These are phyloP conservation scores for Penicillium sp. DNA, from an alignment of 2,329 filamentous ascomycete genomes.

Conservation along the genomic window DNA sequence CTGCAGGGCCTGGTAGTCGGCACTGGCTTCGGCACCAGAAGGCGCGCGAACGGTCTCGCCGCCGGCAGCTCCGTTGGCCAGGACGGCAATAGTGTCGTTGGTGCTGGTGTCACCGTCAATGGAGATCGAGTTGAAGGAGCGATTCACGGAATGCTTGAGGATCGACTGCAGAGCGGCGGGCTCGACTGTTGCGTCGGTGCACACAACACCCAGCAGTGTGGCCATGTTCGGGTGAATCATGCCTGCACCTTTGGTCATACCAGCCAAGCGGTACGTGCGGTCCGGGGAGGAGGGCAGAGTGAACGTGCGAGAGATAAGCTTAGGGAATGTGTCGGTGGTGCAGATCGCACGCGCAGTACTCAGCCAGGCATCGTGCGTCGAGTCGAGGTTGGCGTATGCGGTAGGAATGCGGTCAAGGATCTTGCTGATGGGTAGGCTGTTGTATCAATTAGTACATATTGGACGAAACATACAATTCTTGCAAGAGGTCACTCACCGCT, in stretches of 20 bases:
- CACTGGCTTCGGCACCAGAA: conserved; percentile 37
- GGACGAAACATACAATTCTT: neutral
- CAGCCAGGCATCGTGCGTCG: conserved; percentile 82
- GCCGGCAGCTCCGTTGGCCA: conserved; percentile 93
- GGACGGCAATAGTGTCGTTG: conserved; percentile 89
- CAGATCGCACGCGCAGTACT: conserved; percentile 85
- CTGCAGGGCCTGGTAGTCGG: conserved; percentile 70
- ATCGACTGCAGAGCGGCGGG: conserved; percentile 65
- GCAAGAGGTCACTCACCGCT: conserved; percentile 57
- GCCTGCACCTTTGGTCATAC: conserved; percentile 96
- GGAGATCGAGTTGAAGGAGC: conserved; percentile 94
- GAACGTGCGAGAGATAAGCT: conserved; percentile 83
- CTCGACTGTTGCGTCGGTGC: conserved; percentile 82
- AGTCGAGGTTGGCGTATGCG: conserved; percentile 68
- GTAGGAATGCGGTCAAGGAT: conserved; percentile 79
- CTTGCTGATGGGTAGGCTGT: conserved; percentile 81
- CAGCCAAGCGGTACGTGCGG: conserved; percentile 78
- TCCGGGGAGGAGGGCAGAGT: conserved; percentile 74
- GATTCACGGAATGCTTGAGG: conserved; percentile 71
- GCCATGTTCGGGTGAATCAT: conserved; percentile 99
- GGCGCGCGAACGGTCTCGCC: conserved; percentile 60
- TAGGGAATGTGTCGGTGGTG: conserved; percentile 98
- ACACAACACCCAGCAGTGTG: conserved; percentile 85
- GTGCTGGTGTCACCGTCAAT: conserved; percentile 97
- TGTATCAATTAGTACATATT: conserved; percentile 3